Conservation (phyloP, 1,284 basidiomycete species). For the Puccinia polysora region DNA sequence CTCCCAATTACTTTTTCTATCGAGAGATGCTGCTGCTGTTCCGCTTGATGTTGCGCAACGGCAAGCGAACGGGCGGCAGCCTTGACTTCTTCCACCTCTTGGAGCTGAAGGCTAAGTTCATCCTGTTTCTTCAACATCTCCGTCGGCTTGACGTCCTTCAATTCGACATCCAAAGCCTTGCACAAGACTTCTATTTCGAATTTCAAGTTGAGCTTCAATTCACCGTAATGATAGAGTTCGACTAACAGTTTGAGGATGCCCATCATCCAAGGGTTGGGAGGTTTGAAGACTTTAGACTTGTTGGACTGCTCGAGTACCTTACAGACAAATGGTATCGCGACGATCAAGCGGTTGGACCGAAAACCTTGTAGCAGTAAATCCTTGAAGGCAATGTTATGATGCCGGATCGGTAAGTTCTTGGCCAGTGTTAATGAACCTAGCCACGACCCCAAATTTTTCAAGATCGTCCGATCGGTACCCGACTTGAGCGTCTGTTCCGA, state of each 20-base stretch:
- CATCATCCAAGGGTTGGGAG: slow-evolving; percentile 98
- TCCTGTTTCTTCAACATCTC: no score
- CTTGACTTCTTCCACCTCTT: not conserved
- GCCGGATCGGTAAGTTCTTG: slow-evolving; percentile 81
- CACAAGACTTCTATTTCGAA: slow-evolving; percentile 98
- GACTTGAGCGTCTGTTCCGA: slow-evolving; percentile 82
- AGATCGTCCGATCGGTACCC: slow-evolving; percentile 79
- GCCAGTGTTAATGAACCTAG: slow-evolving; percentile 88
- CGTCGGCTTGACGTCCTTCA: slow-evolving; percentile 79
- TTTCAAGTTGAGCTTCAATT: slow-evolving; percentile 93
- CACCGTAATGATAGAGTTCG: slow-evolving; percentile 93
- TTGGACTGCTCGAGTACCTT: slow-evolving; percentile 88
- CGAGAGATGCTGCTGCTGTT: not conserved
- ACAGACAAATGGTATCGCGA: slow-evolving; percentile 97
- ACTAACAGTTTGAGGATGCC: slow-evolving; percentile 84
- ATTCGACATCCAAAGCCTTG: slow-evolving; percentile 80
- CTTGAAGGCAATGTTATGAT: slow-evolving; percentile 92
- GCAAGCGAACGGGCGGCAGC: not conserved
- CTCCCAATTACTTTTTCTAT: slow-evolving; percentile 13
- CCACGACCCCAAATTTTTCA: slow-evolving; percentile 96
- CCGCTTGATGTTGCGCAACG: not conserved
- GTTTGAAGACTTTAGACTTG: slow-evolving; percentile 83
- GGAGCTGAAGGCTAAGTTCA: not conserved
- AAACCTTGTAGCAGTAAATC: slow-evolving; percentile 92
- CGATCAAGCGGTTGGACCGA: slow-evolving; percentile 81